Evolutionary conservation across 331 rosid species (phyloP).

Genomic region (Malus hybrid): DNA sequence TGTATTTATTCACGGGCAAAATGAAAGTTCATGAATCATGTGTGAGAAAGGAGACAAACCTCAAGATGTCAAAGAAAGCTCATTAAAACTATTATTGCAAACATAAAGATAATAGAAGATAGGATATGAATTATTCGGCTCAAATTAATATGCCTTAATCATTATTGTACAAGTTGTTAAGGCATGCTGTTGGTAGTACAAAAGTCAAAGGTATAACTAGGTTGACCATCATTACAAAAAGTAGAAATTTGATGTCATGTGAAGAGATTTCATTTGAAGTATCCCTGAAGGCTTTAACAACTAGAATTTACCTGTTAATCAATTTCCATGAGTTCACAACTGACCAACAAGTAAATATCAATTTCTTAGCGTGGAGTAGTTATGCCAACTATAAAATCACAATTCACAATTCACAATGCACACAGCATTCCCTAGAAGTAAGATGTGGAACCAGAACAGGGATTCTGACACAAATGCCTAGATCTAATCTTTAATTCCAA

Average conservation of each 20-base stretch:
- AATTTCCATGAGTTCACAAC: background rate
- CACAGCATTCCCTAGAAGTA: background rate
- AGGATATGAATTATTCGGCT: background rate
- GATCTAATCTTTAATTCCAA: background rate
- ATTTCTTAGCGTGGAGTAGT: background rate
- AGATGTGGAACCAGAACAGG: background rate
- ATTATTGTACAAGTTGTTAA: background rate
- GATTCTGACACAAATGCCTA: background rate
- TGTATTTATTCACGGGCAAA: background rate
- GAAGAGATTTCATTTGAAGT: too few species aligned
- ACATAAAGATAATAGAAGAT: background rate
- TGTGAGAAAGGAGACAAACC: background rate
- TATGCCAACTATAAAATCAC: too few species aligned
- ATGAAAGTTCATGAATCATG: background rate
- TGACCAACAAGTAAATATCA: background rate
- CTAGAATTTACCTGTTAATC: too few species aligned
- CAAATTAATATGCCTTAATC: background rate
- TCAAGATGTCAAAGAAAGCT: background rate
- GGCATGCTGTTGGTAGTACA: background rate
- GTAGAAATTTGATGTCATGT: too few species aligned
- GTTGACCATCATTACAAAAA: too few species aligned
- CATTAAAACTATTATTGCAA: background rate
- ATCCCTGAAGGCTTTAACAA: too few species aligned
- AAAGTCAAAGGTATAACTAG: background rate
- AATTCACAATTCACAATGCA: too few species aligned